Percentiles rank a stretch among this genome's conserved stretches.
phyloP scores from a whole-genome alignment of 768 basidiomycete species.

The Boletus insuetus region DNA sequence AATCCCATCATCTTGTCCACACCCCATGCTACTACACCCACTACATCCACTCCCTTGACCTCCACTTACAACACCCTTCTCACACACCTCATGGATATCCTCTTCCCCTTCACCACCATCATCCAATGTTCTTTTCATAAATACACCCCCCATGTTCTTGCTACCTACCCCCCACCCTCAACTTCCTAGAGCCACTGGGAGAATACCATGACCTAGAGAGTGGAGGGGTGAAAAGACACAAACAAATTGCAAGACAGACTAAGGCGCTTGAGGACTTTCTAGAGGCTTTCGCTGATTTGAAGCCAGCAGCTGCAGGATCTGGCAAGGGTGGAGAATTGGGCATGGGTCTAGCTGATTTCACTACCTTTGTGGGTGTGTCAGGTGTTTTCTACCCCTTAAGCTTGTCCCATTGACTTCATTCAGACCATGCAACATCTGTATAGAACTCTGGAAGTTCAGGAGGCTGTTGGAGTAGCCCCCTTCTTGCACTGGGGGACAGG shows the following conservation, averaged over 20 bases:
- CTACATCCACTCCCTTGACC: conserved; percentile 46
- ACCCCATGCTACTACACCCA: too few relatives aligned
- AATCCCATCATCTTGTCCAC: too few relatives aligned
- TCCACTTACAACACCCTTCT: conserved; percentile 66
- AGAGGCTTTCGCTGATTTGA: conserved; percentile 78
- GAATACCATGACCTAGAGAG: conserved; percentile 52
- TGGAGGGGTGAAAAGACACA: conserved; percentile 41
- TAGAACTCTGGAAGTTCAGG: conserved; percentile 64
- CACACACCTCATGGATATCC: conserved; percentile 59
- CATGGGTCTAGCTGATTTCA: conserved; percentile 63
- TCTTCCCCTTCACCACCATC: conserved; percentile 58
- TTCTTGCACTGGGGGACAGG: conserved; percentile 75
- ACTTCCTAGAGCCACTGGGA: conserved; percentile 66
- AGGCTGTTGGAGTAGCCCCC: conserved; percentile 62
- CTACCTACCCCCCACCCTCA: conserved; percentile 60
- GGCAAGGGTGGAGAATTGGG: conserved; percentile 58
- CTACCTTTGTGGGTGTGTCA: conserved; percentile 46
- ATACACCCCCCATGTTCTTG: conserved; percentile 73
- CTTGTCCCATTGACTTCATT: background rate
- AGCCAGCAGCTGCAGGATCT: conserved; percentile 49
- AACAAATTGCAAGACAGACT: conserved; percentile 76
- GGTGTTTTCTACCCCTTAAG: too few relatives aligned
- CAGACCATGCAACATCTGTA: conserved; percentile 71
- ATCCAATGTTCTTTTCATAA: conserved; percentile 75
- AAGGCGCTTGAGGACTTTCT: conserved; percentile 72